Conservation (phyloP, 345 rosid species). For the Gossypium anomalum region DNA sequence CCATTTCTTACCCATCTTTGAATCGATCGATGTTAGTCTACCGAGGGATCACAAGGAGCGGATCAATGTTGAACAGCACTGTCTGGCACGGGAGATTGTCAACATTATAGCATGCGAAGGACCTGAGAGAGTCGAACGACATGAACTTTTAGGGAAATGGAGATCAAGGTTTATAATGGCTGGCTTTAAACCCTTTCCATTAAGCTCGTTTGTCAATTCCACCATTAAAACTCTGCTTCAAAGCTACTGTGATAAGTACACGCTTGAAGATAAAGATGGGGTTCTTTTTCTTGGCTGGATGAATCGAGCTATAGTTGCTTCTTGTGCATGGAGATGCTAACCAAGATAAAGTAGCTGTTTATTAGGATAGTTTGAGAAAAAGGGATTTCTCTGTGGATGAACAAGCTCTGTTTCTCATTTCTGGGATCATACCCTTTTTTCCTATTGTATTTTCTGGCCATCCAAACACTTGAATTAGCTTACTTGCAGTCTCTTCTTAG, state of each 20-base stretch:
- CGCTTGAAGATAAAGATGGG: conserved; percentile 76
- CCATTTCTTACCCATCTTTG: conserved; percentile 68
- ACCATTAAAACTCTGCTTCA: conserved; percentile 66
- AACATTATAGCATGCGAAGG: conserved; percentile 93
- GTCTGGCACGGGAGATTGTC: conserved; percentile 91
- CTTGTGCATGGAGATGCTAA: conserved; percentile 78
- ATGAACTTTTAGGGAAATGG: conserved; percentile 83
- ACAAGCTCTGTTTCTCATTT: too few relatives aligned
- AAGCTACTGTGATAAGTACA: conserved; percentile 59
- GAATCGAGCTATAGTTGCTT: conserved; percentile 58
- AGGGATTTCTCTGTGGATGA: too few relatives aligned
- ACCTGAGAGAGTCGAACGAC: conserved; percentile 84
- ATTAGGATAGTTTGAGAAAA: neutral
- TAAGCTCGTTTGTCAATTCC: conserved; percentile 65
- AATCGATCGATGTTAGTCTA: conserved; percentile 65
- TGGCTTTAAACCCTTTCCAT: conserved; percentile 68
- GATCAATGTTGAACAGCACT: conserved; percentile 85
- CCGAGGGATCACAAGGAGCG: conserved; percentile 83
- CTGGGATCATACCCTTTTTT: too few relatives aligned
- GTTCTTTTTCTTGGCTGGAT: conserved; percentile 85
- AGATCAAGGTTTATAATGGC: conserved; percentile 78
- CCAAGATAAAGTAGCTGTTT: neutral
- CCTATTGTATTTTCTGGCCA: too few relatives aligned
- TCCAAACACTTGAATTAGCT: too few relatives aligned
- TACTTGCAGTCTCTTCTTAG: too few relatives aligned